Percentiles rank a stretch among this genome's conserved stretches.
These are phyloP conservation scores for Pelargonium australe DNA, from an alignment of 441 rosid genomes.

Conservation along the genomic window DNA sequence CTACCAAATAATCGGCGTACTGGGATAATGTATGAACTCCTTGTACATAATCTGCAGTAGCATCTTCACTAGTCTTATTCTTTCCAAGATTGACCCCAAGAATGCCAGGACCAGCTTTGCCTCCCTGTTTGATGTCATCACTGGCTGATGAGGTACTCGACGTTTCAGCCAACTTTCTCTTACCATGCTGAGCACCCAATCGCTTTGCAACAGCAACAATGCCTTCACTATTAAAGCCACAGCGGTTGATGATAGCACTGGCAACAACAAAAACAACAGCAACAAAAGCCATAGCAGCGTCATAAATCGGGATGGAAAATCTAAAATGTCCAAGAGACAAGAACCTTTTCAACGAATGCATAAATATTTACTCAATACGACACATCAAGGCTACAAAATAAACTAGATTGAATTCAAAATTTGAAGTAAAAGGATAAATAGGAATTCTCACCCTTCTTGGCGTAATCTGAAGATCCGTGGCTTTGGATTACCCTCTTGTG, in stretches of 20 bases:
- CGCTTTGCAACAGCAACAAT: constrained; percentile 92
- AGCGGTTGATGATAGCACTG: constrained; percentile 92
- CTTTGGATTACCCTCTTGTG: constrained; percentile 91
- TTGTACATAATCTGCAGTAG: constrained; percentile 87
- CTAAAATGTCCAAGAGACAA: neutral
- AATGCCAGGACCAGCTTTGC: constrained; percentile 98
- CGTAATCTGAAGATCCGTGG: constrained; percentile 93
- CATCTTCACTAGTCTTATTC: constrained; percentile 93
- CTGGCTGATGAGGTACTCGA: constrained; percentile 47
- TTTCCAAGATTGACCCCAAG: constrained; percentile 98
- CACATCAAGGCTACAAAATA: neutral
- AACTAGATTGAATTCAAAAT: neutral
- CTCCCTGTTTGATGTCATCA: constrained; percentile 68
- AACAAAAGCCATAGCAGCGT: neutral
- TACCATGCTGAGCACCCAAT: constrained; percentile 95
- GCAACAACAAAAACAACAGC: constrained; percentile 16
- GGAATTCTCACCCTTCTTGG: constrained; percentile 54
- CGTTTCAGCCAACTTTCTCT: constrained; percentile 82
- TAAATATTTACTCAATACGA: neutral
- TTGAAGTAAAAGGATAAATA: constrained; percentile 3
- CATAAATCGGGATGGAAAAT: too few species aligned
- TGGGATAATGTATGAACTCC: constrained; percentile 96
- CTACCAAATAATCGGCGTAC: constrained; percentile 88
- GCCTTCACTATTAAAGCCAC: constrained; percentile 97
- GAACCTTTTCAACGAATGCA: neutral